These are phyloP conservation scores for Russula brevipes DNA, from an alignment of 768 basidiomycete genomes.

Conservation along the genomic window DNA sequence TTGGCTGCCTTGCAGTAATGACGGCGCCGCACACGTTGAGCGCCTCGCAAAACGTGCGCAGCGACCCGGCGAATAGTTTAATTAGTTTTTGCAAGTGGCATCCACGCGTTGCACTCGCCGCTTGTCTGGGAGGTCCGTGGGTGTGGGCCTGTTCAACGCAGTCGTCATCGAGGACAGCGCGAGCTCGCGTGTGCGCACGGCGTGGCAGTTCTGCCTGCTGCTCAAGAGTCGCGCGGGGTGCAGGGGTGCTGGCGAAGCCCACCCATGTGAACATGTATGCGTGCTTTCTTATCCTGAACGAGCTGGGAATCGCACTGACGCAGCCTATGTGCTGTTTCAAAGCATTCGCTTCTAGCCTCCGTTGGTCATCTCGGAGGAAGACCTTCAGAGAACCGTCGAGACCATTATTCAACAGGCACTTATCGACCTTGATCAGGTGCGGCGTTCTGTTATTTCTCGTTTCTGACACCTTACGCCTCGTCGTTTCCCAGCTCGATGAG, in stretches of 20 bases:
- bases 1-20: conserved; percentile 92
- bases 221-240: conserved; percentile 87
- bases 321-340: neutral
- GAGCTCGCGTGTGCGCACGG: conserved; percentile 72
- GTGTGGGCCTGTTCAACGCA: conserved; percentile 84
- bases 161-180: conserved; percentile 84
- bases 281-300: neutral
- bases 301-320: neutral
- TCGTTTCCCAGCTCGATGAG: conserved; percentile 39
- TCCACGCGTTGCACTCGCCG: conserved; percentile 59
- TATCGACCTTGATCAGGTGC: conserved; percentile 72
- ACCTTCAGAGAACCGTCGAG: conserved; percentile 65
- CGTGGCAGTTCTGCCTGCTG: conserved; percentile 94
- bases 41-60: conserved; percentile 71
- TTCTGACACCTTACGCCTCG: conserved; percentile 30
- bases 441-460: conserved; percentile 21
- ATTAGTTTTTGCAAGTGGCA: conserved; percentile 70
- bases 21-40: conserved; percentile 88
- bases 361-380: conserved; percentile 89
- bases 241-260: conserved; percentile 94
- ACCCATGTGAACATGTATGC: conserved; percentile 91
- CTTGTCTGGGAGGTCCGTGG: conserved; percentile 79
- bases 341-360: conserved; percentile 97
- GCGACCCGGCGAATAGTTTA: conserved; percentile 57
- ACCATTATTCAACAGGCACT: conserved; percentile 78